Conservation (phyloP, 208 protist species). For the Trypanosoma mega region DNA sequence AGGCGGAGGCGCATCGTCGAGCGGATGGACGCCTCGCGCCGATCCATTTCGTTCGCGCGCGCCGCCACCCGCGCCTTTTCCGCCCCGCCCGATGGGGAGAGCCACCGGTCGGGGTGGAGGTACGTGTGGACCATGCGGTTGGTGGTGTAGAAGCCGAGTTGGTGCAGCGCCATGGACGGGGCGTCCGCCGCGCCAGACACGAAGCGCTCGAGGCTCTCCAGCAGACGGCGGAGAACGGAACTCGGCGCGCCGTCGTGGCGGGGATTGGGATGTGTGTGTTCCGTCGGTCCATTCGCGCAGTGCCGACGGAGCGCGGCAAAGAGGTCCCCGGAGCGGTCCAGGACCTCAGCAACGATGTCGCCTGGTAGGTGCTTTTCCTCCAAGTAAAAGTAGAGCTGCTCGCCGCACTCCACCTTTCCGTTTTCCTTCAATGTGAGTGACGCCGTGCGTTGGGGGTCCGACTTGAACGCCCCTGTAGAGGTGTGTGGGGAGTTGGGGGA, state of each 20-base stretch:
- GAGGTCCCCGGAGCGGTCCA: slow-evolving; percentile 15
- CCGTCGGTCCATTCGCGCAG: not conserved
- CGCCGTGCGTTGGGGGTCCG: slow-evolving; percentile 1
- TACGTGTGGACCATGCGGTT: slow-evolving; percentile 17
- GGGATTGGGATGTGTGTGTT: not conserved
- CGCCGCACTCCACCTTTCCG: slow-evolving; percentile 59
- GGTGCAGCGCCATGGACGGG: not conserved
- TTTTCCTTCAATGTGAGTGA: slow-evolving; percentile 51
- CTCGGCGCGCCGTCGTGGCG: not conserved
- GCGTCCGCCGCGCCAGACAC: not conserved
- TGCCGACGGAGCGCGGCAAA: slow-evolving; percentile 25
- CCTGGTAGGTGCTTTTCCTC: slow-evolving; percentile 46
- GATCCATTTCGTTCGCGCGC: too few relatives aligned
- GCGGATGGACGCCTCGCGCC: too few relatives aligned
- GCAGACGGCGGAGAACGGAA: too few relatives aligned
- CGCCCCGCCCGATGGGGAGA: too few relatives aligned
- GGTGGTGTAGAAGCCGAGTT: slow-evolving; percentile 15
- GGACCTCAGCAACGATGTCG: slow-evolving; percentile 37
- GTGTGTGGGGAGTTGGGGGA: not conserved
- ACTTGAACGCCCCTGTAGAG: not conserved
- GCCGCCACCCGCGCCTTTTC: too few relatives aligned
- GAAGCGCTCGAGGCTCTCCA: not conserved
- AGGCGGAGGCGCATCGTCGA: slow-evolving; percentile 31
- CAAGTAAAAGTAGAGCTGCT: slow-evolving; percentile 60
- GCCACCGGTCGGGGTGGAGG: too few relatives aligned